These are phyloP conservation scores for Pilaira anomala DNA, from an alignment of 192 early-diverging fungal species.

Conservation along the genomic window DNA sequence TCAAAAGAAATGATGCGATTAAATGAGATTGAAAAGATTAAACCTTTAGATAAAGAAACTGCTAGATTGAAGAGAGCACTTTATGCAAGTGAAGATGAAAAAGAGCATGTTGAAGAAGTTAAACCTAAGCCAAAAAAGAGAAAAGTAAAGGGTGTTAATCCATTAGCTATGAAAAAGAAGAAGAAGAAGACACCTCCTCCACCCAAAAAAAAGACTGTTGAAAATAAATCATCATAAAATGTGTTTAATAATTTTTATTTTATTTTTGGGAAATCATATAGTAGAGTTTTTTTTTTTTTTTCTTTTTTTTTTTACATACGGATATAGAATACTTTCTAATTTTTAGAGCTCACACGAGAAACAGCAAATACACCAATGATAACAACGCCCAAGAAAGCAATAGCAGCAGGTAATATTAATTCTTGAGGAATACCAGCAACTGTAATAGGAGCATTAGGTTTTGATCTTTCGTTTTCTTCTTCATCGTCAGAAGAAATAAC, in stretches of 20 bases:
- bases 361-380: constrained; percentile 45
- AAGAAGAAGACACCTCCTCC: constrained; percentile 26
- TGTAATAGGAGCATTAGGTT: not conserved
- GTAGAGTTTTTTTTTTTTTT: not conserved
- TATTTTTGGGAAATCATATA: too few species aligned
- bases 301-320: not conserved
- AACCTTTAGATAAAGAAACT: constrained; percentile 42
- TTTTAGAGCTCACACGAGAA: constrained; percentile 10
- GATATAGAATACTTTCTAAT: not conserved
- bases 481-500: not conserved
- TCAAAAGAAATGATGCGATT: constrained; percentile 46
- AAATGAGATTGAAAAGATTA: constrained; percentile 40
- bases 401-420: constrained; percentile 41
- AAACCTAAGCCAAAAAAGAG: constrained; percentile 42
- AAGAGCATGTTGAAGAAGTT: constrained; percentile 36
- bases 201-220: constrained; percentile 9
- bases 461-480: not conserved
- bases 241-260: not conserved
- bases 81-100: constrained; percentile 45
- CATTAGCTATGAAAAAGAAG: constrained; percentile 84
- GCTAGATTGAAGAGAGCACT: constrained; percentile 51
- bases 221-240: not conserved
- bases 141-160: constrained; percentile 77
- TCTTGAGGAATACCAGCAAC: constrained; percentile 24
- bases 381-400: constrained; percentile 38